phyloP scores from a whole-genome alignment of 2,329 filamentous ascomycete genomes.

The Triangularia verruculosa region DNA sequence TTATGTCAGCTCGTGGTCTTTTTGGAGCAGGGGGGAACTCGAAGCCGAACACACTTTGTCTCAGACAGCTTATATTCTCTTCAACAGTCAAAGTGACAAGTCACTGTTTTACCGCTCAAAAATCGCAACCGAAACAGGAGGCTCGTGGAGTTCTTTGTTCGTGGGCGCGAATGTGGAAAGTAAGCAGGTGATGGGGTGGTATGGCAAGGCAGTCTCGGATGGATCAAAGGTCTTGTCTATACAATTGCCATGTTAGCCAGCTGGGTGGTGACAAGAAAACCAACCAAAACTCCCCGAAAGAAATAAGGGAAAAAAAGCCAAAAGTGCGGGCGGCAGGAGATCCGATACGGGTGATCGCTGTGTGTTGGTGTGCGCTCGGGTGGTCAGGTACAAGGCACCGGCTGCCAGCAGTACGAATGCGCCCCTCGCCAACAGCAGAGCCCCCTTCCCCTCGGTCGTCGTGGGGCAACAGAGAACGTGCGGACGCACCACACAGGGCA shows the following conservation, averaged over 20 bases:
- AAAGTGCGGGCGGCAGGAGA: constrained; percentile 1
- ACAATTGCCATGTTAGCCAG: constrained; percentile 18
- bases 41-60: background rate
- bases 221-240: constrained; percentile 13
- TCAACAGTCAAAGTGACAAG: background rate
- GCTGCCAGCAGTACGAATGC: constrained; percentile 8
- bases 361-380: background rate
- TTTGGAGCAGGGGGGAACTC: background rate
- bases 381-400: background rate
- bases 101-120: constrained; percentile 4
- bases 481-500: background rate
- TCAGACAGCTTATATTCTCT: background rate
- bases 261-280: constrained; percentile 8
- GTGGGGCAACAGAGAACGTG: constrained; percentile 3
- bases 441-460: background rate
- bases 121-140: background rate
- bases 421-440: background rate
- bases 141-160: constrained; percentile 17
- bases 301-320: constrained; percentile 6
- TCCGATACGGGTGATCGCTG: background rate
- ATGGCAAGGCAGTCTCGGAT: background rate
- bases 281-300: background rate
- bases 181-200: background rate
- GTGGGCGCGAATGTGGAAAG: background rate
- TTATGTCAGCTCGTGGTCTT: background rate